Evolutionary conservation across 371 early-diverging fungal genomes (phyloP), one percentile per base, ranked within the genome.

Genomic region (Thermomucor indicae-seudaticae): DNA sequence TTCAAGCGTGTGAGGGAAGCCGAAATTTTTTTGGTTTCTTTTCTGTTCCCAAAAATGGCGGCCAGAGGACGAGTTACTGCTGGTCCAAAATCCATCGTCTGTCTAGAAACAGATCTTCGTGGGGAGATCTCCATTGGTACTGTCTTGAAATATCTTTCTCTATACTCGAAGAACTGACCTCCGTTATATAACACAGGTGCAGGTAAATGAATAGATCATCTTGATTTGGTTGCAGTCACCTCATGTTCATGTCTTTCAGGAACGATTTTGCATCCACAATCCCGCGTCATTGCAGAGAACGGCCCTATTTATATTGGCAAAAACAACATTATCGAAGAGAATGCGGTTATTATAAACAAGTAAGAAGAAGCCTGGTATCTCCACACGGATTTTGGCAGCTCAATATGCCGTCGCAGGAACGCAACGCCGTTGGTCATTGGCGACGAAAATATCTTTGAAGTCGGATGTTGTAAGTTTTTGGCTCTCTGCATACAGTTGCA

Each of bases 231-330:
- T 6, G 17, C 19, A 12, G 27, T 42, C 49, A n/a, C n/a, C n/a
- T n/a, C n/a, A n/a, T n/a, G n/a, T n/a, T n/a, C n/a, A 2, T 20
- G 6, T 52, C 17, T 41, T 28, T 29, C 37, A 84, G 82, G 82
- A 47, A 86, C 86, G n/a, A 75, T 88, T 10, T 67, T 90, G 28
- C 88, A 89, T 57, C 91, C 89, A 24, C 84, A 88, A 49, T 85
- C 85, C 60, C 70, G 73, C 29, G 70, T 91, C n/a, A 71, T 80
- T 56, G 84, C 86, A 2, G 84, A 78, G 49, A 77, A 72, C 34
- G 91, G 88, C 4, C 74, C 83, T 5, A 86, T 91, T 37, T 67
- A 84, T 16, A 80, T 90, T 54, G 91, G 91, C 11, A 74, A 60
- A 35, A 79, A 81, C 42, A 90, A 88, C 55, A 84, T 90, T 35